Conservation (phyloP, 495 filamentous ascomycete genomes). For the Penicillium canescens region DNA sequence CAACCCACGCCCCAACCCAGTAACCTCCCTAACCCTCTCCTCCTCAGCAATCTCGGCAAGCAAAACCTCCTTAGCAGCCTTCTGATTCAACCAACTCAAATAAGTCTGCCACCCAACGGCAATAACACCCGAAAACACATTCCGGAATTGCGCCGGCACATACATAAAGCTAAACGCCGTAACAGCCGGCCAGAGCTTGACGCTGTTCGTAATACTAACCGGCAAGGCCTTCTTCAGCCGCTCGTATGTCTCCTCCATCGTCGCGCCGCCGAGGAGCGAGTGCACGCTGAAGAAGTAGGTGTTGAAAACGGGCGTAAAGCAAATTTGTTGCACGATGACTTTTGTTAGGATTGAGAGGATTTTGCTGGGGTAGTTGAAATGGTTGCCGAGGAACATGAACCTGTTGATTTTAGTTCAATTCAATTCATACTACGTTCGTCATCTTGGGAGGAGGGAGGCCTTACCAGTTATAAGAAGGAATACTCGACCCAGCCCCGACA, state of each 20-base stretch:
- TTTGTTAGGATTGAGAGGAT: slow-evolving; percentile 69
- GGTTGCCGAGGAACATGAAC: slow-evolving; percentile 77
- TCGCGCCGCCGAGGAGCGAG: slow-evolving; percentile 58
- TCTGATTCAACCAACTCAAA: slow-evolving; percentile 76
- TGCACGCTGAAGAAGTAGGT: slow-evolving; percentile 92
- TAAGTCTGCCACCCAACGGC: slow-evolving; percentile 94
- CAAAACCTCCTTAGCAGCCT: slow-evolving; percentile 60
- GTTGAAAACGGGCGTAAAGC: slow-evolving; percentile 87
- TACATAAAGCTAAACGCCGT: slow-evolving; percentile 87
- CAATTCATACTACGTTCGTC: no score
- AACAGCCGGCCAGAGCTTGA: slow-evolving; percentile 89
- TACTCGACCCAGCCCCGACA: slow-evolving; percentile 69
- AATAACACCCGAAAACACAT: slow-evolving; percentile 72
- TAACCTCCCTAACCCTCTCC: slow-evolving; percentile 5
- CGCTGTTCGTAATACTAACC: slow-evolving; percentile 70
- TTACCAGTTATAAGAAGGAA: slow-evolving; percentile 81
- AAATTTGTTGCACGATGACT: slow-evolving; percentile 76
- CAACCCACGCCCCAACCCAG: slow-evolving; percentile 8
- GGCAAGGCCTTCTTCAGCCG: slow-evolving; percentile 77
- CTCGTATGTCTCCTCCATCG: slow-evolving; percentile 60
- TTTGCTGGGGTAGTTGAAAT: slow-evolving; percentile 80
- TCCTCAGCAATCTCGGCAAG: slow-evolving; percentile 29
- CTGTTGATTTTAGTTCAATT: slow-evolving; percentile 31
- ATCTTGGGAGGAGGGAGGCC: no score
- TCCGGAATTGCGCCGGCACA: slow-evolving; percentile 73